phyloP scores from a whole-genome alignment of 108 stramenopile genomes.

The Nannochloropsis salina region DNA sequence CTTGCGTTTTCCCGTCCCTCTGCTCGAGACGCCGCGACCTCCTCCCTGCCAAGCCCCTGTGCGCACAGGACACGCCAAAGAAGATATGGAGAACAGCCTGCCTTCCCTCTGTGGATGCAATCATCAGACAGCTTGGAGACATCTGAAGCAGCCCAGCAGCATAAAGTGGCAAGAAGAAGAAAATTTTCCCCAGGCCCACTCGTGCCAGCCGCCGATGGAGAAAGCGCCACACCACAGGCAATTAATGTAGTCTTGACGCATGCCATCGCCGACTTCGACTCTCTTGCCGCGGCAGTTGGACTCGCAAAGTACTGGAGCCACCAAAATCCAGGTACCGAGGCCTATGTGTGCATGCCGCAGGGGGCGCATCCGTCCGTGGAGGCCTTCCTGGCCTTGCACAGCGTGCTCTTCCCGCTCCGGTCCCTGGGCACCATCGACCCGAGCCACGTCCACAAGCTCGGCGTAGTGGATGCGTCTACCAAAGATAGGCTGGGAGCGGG shows the following conservation, averaged over 20 bases:
- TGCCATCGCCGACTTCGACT: constrained; percentile 37
- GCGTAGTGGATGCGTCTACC: constrained; percentile 79
- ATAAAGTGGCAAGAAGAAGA: neutral
- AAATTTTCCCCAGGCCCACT: neutral
- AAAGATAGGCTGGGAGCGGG: constrained; percentile 78
- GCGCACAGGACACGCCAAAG: neutral
- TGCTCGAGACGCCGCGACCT: neutral
- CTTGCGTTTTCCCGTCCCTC: neutral
- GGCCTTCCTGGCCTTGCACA: constrained; percentile 75
- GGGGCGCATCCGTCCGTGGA: constrained; percentile 85
- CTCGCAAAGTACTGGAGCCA: constrained; percentile 35
- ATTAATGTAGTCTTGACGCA: constrained; percentile 41
- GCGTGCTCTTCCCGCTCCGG: constrained; percentile 80
- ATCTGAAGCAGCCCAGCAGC: neutral
- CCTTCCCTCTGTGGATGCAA: neutral
- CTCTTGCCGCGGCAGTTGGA: constrained; percentile 39
- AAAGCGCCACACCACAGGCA: neutral
- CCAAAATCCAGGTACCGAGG: constrained; percentile 49
- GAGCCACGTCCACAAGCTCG: constrained; percentile 55
- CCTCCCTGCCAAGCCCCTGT: neutral
- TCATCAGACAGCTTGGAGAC: neutral
- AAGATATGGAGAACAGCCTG: neutral
- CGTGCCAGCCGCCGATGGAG: neutral
- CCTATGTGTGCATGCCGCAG: constrained; percentile 83
- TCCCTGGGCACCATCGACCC: constrained; percentile 59